Base-by-base conservation (phyloP, 495 filamentous ascomycete genomes). In the Neurospora sp. region DNA sequence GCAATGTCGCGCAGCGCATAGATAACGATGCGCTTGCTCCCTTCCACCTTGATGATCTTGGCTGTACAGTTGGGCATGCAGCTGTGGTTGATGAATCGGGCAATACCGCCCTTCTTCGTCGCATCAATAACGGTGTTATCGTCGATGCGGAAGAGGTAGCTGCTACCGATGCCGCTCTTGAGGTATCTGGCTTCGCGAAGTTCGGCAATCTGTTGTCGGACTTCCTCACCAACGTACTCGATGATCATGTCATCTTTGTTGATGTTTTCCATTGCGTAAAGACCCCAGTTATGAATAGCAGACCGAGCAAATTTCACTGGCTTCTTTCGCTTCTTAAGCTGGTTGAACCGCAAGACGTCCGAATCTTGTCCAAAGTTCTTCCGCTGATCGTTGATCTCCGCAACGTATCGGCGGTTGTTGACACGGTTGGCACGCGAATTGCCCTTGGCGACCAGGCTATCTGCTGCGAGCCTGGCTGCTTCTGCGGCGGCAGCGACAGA, bases 221-320 rank as follows among this genome's bases (percentile, higher is more conserved):
- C 93, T 78, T 96, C 96, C 82, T 99, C 96, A 72, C 96, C 96
- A 20, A 99, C 96, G 80, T 99, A 99, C 83, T 99, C 96, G 79
- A 99, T 99, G 78, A 99, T 99, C 94, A 99, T 98, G 81, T 99
- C 96, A 80, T 97, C 97, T 76, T 93, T 94, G 39, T 93, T 87
- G 73, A 99, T 99, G 77, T 97, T 95, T 82, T 98, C 95, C 86
- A 97, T 94, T 8, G 96, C 94, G 78, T 98, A 99, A 46, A 99
- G 83, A 39, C 96, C 96, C 96, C 96, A 99, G 78, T 97, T 97
- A 82, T 99, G 96, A 77, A 99, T 99, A 69, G 96, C 96, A 35
- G 96, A 98, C 8, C 96, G 90, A 70, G 94, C 96, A 80, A 99
- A 99, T 78, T 96, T 95, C 72, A 99, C 96, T 0, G 95, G 94